Base-by-base conservation (phyloP, 768 basidiomycete genomes). In the Suillus brevipes region DNA sequence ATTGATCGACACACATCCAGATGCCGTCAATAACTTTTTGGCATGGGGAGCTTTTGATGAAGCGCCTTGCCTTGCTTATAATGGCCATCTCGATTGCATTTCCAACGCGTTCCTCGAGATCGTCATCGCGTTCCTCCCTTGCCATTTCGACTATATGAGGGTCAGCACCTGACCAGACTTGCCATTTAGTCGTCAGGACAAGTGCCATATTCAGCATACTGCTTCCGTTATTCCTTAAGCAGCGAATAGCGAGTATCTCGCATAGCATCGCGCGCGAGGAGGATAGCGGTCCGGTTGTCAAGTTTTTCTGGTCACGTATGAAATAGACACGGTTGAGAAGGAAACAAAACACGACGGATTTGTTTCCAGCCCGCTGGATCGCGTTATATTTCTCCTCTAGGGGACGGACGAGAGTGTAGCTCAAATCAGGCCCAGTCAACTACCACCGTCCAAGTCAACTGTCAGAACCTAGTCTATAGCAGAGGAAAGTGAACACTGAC, bases 11-110 rank as follows among this genome's bases (percentile, higher is more conserved):
- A 70, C 74, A 90, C 90, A 84, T 83, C 90, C 91, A 93, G 36
- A 92, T 92, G 0, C 83, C 85, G 77, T 91, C 86, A 65, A 97
- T 96, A 58, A 98, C 92, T 71, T 89, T 95, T 73, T 97, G 95
- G 71, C 91, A 95, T 2, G 94, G 86, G 0, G 91, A 87, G 69
- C 88, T 90, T 73, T 95, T 94, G 72, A 97, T 95, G 77, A 98
- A 97, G 23, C 87, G 81, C 71, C 94, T 95, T 6, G 94, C 89
- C 71, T 88, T 90, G 65, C 91, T 86, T 25, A 97, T 82, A 68
- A 97, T 95, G 5, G 95, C 95, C 82, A 94, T 83, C 75, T 98
- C 95, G 59, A 97, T 91, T 1, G 94, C 95, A 71, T 95, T 97
- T 6, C 96, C 95, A 2, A 95, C 88, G 63, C 89, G 77, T 61